Base-by-base conservation (phyloP, 805 yeast genomes). In the Starmerella vaccinii region DNA sequence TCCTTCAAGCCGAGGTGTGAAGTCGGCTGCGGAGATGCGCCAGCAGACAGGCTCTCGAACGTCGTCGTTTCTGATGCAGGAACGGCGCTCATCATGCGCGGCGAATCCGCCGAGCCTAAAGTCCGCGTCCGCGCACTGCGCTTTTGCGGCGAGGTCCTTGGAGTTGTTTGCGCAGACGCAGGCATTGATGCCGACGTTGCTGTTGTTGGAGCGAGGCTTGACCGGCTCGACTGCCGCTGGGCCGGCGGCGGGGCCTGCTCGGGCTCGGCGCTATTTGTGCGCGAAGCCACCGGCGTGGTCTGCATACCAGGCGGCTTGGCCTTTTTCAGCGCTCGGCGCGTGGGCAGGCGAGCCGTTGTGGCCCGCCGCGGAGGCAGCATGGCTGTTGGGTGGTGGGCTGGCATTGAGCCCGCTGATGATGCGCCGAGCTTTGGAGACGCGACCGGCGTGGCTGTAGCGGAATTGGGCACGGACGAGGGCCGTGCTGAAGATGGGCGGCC, bases 271-370 rank as follows among this genome's bases (percentile, higher is more conserved):
- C 40, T 37, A 5, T 12, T n/a, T 4, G 40, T 2, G 13, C 40
- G 40, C 3, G 40, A 37, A 7, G 40, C 40, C 24, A 13, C 32
- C 2, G 43, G 32, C 30, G 43, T 26, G 2, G 32, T 6, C 21
- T 23, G 43, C 26, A 23, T 13, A 24, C 16, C 13, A 10, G 38
- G 22, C 19, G 39, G 46, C 18, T 37, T 16, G 10, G 41, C 26
- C 24, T 22, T 30, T 39, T 48, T 47, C 23, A 27, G 8, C 9
- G 46, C 15, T 19, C 19, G 26, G 15, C 54, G 51, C 9, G 54
- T 51, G 6, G 54, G 54, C 24, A 51, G 34, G 27, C 38, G 21
- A 16, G 54, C 49, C 9, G 39, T 42, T 2, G 54, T 48, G 1
- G 44, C 39, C 5, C 46, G 26, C 22, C 40, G 45, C n/a, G 54